A percentile compares a stretch with the other conserved stretches of the same genome.
These are phyloP conservation scores for Xylaria venustula DNA, from an alignment of 495 filamentous ascomycete genomes.

Conservation along the genomic window DNA sequence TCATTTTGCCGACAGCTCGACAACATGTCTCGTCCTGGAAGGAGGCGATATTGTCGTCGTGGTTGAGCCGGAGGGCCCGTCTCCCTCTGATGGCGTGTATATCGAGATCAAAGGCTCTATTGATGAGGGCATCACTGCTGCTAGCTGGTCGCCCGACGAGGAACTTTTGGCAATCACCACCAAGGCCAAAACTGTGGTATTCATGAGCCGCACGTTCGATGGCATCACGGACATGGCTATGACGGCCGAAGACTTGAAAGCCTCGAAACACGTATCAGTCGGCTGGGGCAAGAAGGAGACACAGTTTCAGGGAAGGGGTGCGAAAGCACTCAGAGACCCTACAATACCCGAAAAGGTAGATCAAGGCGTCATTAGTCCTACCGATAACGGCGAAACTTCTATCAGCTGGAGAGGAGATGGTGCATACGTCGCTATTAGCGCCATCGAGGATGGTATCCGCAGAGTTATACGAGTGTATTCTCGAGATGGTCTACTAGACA, in stretches of 20 bases:
- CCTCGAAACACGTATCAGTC: constrained; percentile 93
- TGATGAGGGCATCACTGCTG: constrained; percentile 84
- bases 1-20: constrained; percentile 75
- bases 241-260: constrained; percentile 71
- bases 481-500: constrained; percentile 84
- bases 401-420: constrained; percentile 97
- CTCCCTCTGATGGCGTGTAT: constrained; percentile 42
- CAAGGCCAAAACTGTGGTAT: constrained; percentile 72
- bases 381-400: constrained; percentile 65
- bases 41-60: constrained; percentile 88
- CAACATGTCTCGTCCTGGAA: constrained; percentile 78
- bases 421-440: constrained; percentile 84
- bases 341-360: constrained; percentile 94
- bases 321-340: constrained; percentile 78
- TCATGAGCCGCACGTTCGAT: constrained; percentile 93
- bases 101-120: constrained; percentile 95
- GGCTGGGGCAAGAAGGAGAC: constrained; percentile 99
- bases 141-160: constrained; percentile 93
- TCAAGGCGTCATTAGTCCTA: constrained; percentile 68
- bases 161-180: constrained; percentile 84
- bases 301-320: constrained; percentile 92
- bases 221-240: constrained; percentile 71
- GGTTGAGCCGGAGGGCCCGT: constrained; percentile 65
- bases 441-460: constrained; percentile 61
- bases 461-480: constrained; percentile 85